Percentiles rank a stretch among this genome's conserved stretches.
Conservation (phyloP, 805 yeast genomes). For the Teunomyces pallodes region DNA sequence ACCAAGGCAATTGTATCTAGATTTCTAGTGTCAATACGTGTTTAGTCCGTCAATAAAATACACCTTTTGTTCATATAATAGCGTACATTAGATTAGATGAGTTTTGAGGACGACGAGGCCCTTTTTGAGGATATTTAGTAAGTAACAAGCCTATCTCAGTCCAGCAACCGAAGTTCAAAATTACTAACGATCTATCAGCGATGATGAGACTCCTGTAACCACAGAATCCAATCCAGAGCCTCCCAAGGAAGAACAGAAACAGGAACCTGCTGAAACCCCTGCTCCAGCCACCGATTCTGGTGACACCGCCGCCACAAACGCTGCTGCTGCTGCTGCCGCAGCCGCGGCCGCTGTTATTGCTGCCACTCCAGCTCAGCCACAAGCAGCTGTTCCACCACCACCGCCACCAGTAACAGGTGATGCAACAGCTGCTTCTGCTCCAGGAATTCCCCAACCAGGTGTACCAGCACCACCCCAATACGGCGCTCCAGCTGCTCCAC, state of each 20-base stretch:
- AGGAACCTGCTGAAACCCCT: constrained; percentile 1
- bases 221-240: constrained; percentile 2
- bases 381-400: neutral
- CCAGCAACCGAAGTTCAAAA: neutral
- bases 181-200: constrained; percentile 5
- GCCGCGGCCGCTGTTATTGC: neutral
- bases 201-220: constrained; percentile 9
- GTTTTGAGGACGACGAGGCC: constrained; percentile 87
- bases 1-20: neutral
- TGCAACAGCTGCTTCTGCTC: constrained; percentile 4
- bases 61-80: constrained; percentile 1
- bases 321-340: neutral
- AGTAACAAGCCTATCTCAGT: constrained; percentile 9
- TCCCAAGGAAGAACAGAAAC: neutral
- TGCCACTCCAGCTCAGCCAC: neutral
- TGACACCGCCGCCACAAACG: constrained; percentile 1
- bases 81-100: constrained; percentile 2
- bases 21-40: constrained; percentile 6
- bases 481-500: constrained; percentile 3
- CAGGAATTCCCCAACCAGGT: constrained; percentile 1
- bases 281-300: neutral
- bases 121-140: constrained; percentile 88
- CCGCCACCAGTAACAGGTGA: constrained; percentile 6
- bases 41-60: constrained; percentile 19
- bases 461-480: constrained; percentile 5